phyloP scores from a whole-genome alignment of 2,329 filamentous ascomycete genomes.

The Penicillium verrucosum region DNA sequence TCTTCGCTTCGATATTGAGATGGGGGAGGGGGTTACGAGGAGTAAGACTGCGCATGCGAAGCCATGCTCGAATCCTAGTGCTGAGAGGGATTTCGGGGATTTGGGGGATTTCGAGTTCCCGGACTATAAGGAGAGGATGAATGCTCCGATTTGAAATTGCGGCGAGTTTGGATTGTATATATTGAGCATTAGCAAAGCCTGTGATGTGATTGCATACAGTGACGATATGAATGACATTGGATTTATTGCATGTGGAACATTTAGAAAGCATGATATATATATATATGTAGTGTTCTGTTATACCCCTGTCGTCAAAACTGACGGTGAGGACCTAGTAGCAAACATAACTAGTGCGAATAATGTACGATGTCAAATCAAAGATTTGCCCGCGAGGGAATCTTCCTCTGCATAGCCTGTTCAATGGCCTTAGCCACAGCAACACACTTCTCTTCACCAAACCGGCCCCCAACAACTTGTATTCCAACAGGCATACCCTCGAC shows the following conservation, averaged over 20 bases:
- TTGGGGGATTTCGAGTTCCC: conserved; percentile 24
- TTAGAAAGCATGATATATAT: not conserved
- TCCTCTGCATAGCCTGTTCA: conserved; percentile 23
- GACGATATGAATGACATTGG: not conserved
- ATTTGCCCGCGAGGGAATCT: conserved; percentile 2
- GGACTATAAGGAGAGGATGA: conserved; percentile 25
- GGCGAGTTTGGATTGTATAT: not conserved
- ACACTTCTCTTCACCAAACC: conserved; percentile 35
- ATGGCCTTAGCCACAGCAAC: conserved; percentile 34
- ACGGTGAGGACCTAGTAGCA: not conserved
- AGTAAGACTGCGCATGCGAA: not conserved
- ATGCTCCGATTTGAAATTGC: conserved; percentile 15
- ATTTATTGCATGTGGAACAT: not conserved
- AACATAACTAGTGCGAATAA: not conserved
- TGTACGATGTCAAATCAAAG: conserved; percentile 11
- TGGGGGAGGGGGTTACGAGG: not conserved
- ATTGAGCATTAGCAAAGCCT: not conserved
- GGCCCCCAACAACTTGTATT: conserved; percentile 33
- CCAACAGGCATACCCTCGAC: conserved; percentile 36
- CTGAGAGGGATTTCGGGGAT: conserved; percentile 22
- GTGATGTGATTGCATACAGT: not conserved
- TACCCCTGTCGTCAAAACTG: not conserved
- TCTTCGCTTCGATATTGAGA: conserved; percentile 5
- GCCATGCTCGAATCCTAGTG: not conserved
- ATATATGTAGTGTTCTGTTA: not conserved